Evolutionary conservation across 805 yeast species (phyloP).

Genomic region (Candida alai): DNA sequence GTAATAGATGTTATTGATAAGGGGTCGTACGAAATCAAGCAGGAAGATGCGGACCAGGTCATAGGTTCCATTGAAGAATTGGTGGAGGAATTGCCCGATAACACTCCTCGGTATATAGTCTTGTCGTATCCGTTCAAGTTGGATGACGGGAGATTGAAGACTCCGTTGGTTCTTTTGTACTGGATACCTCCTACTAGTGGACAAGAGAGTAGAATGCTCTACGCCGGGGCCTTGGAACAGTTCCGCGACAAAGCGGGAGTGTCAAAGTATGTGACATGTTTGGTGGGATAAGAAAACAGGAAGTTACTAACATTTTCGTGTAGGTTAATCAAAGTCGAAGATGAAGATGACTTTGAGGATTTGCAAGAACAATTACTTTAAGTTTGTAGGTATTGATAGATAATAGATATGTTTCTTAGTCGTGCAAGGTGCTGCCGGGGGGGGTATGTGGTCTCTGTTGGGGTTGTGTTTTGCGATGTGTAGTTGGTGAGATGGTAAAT

Average conservation of each 20-base stretch:
- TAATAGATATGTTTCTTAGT: too few relatives aligned
- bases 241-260: slow-evolving; percentile 78
- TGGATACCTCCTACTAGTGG: slow-evolving; percentile 88
- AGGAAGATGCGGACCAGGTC: slow-evolving; percentile 45
- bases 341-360: slow-evolving; percentile 68
- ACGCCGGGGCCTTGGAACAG: slow-evolving; percentile 86
- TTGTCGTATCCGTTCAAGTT: slow-evolving; percentile 71
- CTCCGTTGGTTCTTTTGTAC: slow-evolving; percentile 77
- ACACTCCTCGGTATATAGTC: slow-evolving; percentile 70
- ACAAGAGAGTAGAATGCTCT: slow-evolving; percentile 78
- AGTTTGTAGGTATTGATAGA: neutral
- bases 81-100: slow-evolving; percentile 76
- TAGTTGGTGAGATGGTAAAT: too few relatives aligned
- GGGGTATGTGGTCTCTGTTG: too few relatives aligned
- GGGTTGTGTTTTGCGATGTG: too few relatives aligned
- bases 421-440: too few relatives aligned
- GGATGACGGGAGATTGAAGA: slow-evolving; percentile 67
- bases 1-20: slow-evolving; percentile 58
- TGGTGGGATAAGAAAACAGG: neutral
- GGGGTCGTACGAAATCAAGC: slow-evolving; percentile 46
- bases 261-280: slow-evolving; percentile 38
- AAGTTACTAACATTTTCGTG: slow-evolving; percentile 16
- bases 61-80: slow-evolving; percentile 56
- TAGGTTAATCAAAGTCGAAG: slow-evolving; percentile 58
- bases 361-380: slow-evolving; percentile 33